Evolutionary conservation across 192 early-diverging fungal species (phyloP), one percentile per base, ranked within the genome.

Genomic region (Backusella sp.): DNA sequence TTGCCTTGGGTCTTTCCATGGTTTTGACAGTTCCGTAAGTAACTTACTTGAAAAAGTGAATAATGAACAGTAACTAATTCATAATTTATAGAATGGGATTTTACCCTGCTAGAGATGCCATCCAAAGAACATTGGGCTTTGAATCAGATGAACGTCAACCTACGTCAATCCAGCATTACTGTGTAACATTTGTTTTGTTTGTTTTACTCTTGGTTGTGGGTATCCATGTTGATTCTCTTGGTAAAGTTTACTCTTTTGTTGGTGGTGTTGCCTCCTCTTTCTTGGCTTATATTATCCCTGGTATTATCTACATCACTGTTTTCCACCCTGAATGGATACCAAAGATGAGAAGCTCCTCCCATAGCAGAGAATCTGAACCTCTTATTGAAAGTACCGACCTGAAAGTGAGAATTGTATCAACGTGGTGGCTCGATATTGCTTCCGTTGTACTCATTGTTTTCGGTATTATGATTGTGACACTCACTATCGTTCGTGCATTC

Each of bases 1-100:
- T 82, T 9, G 75, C 90, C 36, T 76, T 92, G 35, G 91, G 87
- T 3, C 82, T 92, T 32, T 88, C 86, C 4, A 81, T 92, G 82
- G 81, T 88, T 15, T 80, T 91, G 62, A 92, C 91, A 3, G 75
- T 87, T n/a, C 86, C 86, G 41, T 84, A 82, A 77, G 85, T 80
- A 32, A 12, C 36, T 39, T 36, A 41, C n/a, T 35, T 74, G 34
- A n/a, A 30, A 11, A 26, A 2, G 34, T 17, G 26, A 30, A 35
- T 34, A 66, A 17, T 68, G 28, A 67, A 30, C 73, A n/a, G 46
- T 42, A 68, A 46, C 23, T 62, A 75, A 76, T n/a, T 62, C 11
- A 35, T 73, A 26, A 72, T 32, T 17, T 66, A 23, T 71, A 77
- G 76, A 39, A 82, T 82, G 81, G 77, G 77, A 74, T 85, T 87